Evolutionary conservation across 2,329 filamentous ascomycete genomes (phyloP).

Genomic region (Cladosporium sp.): DNA sequence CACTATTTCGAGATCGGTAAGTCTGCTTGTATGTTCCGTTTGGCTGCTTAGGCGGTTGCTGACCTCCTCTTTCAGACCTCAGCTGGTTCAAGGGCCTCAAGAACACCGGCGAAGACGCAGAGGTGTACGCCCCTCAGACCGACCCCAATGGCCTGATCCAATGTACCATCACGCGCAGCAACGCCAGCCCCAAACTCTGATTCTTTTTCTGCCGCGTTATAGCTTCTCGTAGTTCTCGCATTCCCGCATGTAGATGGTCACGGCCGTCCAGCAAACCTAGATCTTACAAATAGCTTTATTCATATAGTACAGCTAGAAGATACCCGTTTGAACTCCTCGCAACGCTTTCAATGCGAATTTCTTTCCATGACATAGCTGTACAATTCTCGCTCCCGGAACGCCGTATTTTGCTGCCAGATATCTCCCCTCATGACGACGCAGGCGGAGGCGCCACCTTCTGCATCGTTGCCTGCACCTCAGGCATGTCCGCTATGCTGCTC

Average conservation of each 20-base stretch:
- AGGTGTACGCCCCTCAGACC: constrained; percentile 90
- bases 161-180: constrained; percentile 69
- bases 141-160: constrained; percentile 94
- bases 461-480: constrained; percentile 35
- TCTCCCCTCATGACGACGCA: constrained; percentile 4
- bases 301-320: neutral
- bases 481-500: constrained; percentile 25
- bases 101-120: constrained; percentile 92
- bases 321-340: neutral
- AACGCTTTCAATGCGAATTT: constrained; percentile 8
- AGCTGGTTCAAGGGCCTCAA: constrained; percentile 94
- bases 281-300: neutral
- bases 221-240: too few relatives aligned
- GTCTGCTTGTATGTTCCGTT: constrained; percentile 4
- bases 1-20: constrained; percentile 93
- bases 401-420: constrained; percentile 9
- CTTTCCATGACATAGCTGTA: constrained; percentile 1
- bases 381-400: constrained; percentile 13
- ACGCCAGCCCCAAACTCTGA: constrained; percentile 10
- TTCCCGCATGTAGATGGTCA: neutral
- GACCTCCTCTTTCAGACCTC: constrained; percentile 54
- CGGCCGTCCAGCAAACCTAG: neutral
- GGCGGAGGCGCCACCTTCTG: constrained; percentile 11
- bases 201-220: too few relatives aligned
- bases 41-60: neutral